A percentile compares a stretch with the other conserved stretches of the same genome.
These are phyloP conservation scores for Cystofilobasidium capitatum DNA, from an alignment of 768 basidiomycete genomes.

Conservation along the genomic window DNA sequence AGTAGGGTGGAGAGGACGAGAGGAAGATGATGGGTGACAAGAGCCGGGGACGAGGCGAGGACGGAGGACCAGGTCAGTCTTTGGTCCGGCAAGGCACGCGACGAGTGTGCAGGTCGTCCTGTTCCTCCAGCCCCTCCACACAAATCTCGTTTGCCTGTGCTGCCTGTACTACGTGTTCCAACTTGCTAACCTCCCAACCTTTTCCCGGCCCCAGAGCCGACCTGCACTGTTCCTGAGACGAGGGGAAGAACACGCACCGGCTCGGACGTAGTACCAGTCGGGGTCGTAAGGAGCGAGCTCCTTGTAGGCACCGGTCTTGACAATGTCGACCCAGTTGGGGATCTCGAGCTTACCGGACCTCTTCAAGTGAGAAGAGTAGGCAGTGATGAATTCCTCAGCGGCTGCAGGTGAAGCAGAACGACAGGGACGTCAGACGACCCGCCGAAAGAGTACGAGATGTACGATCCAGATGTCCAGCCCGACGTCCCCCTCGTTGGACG, in stretches of 20 bases:
- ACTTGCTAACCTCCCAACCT: too few relatives aligned
- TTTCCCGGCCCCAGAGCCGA: too few relatives aligned
- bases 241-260: constrained; percentile 55
- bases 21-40: background rate
- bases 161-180: too few relatives aligned
- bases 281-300: constrained; percentile 98
- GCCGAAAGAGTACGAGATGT: constrained; percentile 2
- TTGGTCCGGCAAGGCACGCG: too few relatives aligned
- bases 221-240: background rate
- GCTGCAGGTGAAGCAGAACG: constrained; percentile 43
- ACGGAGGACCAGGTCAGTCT: too few relatives aligned
- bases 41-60: background rate
- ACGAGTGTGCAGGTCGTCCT: too few relatives aligned
- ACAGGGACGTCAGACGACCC: background rate
- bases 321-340: constrained; percentile 94
- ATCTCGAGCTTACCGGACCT: constrained; percentile 98
- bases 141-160: too few relatives aligned
- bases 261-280: constrained; percentile 98
- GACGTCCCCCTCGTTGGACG: too few relatives aligned
- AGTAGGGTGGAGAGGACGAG: background rate
- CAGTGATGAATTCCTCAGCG: constrained; percentile 83
- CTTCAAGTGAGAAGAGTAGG: constrained; percentile 93
- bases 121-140: too few relatives aligned
- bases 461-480: too few relatives aligned
- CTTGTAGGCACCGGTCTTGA: constrained; percentile 95